These are phyloP conservation scores for Aspergillus pseudoglaucus DNA, from an alignment of 2,329 filamentous ascomycete species.

Conservation along the genomic window DNA sequence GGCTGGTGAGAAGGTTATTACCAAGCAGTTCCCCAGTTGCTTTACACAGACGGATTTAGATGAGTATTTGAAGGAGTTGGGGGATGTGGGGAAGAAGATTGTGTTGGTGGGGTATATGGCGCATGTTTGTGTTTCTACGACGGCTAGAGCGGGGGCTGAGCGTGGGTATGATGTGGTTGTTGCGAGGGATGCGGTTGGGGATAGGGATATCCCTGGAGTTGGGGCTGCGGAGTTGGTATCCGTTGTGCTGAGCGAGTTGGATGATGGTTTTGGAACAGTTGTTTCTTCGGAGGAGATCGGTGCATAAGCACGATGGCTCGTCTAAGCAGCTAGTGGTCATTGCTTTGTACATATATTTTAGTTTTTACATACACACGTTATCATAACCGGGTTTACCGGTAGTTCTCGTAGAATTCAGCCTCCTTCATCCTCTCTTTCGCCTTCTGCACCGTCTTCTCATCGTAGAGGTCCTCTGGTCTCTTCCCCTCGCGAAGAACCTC, in stretches of 20 bases:
- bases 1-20: constrained; percentile 51
- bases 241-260: constrained; percentile 53
- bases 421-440: constrained; percentile 64
- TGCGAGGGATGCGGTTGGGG: constrained; percentile 57
- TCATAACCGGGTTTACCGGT: constrained; percentile 29
- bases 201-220: constrained; percentile 59
- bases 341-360: background rate
- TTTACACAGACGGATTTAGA: constrained; percentile 58
- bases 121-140: constrained; percentile 59
- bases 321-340: background rate
- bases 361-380: background rate
- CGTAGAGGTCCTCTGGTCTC: constrained; percentile 66
- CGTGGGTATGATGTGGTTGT: constrained; percentile 59
- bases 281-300: constrained; percentile 45
- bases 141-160: constrained; percentile 55
- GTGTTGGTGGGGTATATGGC: constrained; percentile 45
- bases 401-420: constrained; percentile 51
- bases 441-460: constrained; percentile 56
- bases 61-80: constrained; percentile 45
- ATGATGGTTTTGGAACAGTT: constrained; percentile 58
- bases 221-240: constrained; percentile 43
- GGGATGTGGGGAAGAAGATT: constrained; percentile 48
- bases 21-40: constrained; percentile 52
- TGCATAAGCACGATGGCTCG: background rate
- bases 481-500: constrained; percentile 66